phyloP scores from a whole-genome alignment of 1,139 yeast species.

The Protomyces inundatus region DNA sequence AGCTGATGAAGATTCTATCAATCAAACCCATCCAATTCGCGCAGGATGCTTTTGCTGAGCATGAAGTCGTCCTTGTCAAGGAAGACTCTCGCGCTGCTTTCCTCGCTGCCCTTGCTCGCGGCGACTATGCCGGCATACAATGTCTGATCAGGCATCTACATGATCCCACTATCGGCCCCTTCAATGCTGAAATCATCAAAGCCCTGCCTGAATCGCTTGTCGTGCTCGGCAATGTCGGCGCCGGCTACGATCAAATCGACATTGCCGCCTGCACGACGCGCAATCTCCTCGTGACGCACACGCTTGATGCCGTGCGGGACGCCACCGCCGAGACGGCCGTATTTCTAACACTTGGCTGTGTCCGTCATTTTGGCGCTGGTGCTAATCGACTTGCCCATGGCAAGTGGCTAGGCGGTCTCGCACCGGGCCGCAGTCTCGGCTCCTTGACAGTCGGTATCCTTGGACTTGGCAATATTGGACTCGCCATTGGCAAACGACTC shows the following conservation, averaged over 20 bases:
- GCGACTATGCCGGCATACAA: not conserved
- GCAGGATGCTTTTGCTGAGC: not conserved
- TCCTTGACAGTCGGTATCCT: slow-evolving; percentile 51
- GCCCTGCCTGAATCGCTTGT: slow-evolving; percentile 11
- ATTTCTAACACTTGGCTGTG: slow-evolving; percentile 57
- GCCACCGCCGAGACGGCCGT: slow-evolving; percentile 85
- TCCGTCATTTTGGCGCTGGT: slow-evolving; percentile 41
- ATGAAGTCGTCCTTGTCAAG: not conserved
- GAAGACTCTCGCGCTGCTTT: not conserved
- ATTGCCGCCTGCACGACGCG: slow-evolving; percentile 48
- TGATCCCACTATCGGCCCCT: slow-evolving; percentile 13
- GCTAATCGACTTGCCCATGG: not conserved
- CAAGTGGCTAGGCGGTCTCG: slow-evolving; percentile 44
- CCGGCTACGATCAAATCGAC: slow-evolving; percentile 55
- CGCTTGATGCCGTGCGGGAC: slow-evolving; percentile 64
- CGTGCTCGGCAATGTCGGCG: slow-evolving; percentile 18
- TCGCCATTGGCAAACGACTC: slow-evolving; percentile 53
- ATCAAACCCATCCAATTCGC: not conserved
- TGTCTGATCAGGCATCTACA: slow-evolving; percentile 17
- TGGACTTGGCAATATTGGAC: slow-evolving; percentile 76
- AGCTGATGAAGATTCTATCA: not conserved
- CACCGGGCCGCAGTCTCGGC: slow-evolving; percentile 47
- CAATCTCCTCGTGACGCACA: slow-evolving; percentile 64
- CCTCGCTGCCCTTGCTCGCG: not conserved
- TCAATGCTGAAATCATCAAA: slow-evolving; percentile 10